Percentiles rank a stretch among this genome's conserved stretches.
These are phyloP conservation scores for Ensete glaucum DNA, from an alignment of 176 grass and related monocot genomes.

Conservation along the genomic window DNA sequence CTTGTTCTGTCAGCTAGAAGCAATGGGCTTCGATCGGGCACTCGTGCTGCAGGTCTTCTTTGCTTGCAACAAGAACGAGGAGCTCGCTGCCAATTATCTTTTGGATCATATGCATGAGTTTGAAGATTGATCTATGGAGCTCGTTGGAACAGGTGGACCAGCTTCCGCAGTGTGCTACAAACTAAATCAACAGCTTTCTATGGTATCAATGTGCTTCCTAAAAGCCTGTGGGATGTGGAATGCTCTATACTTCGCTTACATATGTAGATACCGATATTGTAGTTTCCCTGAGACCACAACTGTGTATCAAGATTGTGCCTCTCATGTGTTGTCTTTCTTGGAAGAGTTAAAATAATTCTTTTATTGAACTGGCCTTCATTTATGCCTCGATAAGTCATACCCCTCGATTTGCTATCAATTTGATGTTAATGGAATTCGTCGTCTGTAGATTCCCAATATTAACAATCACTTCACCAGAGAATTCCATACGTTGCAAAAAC, in stretches of 20 bases:
- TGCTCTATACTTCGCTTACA: background rate
- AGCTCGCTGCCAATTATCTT: constrained; percentile 89
- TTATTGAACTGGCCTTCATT: too few relatives aligned
- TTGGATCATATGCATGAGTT: constrained; percentile 93
- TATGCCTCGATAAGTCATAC: too few relatives aligned
- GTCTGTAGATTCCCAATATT: too few relatives aligned
- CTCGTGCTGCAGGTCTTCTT: constrained; percentile 95
- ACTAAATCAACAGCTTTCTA: background rate
- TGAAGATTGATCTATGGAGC: constrained; percentile 37
- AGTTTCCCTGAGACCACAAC: too few relatives aligned
- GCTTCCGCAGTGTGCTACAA: background rate
- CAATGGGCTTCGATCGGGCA: constrained; percentile 79
- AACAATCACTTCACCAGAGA: too few relatives aligned
- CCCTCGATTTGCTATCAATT: too few relatives aligned
- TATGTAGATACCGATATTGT: background rate
- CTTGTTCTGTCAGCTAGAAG: constrained; percentile 50
- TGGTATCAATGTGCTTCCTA: background rate
- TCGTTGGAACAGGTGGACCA: background rate
- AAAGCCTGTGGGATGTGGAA: background rate
- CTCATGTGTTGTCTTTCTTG: too few relatives aligned
- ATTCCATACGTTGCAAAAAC: too few relatives aligned
- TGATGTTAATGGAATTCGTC: too few relatives aligned
- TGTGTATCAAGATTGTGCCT: too few relatives aligned
- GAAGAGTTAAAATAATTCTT: too few relatives aligned
- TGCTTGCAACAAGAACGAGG: constrained; percentile 97